Evolutionary conservation across 352 stramenopile genomes (phyloP).

Genomic region (Pythium brachiatum): DNA sequence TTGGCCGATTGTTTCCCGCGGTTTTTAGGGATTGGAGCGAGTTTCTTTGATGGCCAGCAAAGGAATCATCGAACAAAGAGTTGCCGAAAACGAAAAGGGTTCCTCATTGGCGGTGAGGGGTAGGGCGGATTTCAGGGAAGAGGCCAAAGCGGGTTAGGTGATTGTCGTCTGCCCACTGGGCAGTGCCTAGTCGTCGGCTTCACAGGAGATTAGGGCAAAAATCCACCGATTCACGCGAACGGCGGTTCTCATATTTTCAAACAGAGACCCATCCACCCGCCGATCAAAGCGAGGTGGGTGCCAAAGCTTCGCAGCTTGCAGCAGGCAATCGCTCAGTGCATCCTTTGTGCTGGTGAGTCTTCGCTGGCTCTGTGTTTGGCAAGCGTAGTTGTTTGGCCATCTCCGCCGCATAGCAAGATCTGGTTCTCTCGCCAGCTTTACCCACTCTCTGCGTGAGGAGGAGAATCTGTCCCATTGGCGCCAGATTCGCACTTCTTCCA

Average conservation of each 20-base stretch:
- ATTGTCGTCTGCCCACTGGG: conserved; percentile 2
- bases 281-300: background rate
- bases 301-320: conserved; percentile 3
- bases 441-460: conserved; percentile 11
- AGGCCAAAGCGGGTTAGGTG: background rate
- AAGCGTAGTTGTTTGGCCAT: conserved; percentile 4
- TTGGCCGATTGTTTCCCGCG: conserved; percentile 2
- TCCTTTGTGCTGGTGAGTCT: background rate
- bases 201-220: conserved; percentile 2
- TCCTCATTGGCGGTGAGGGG: background rate
- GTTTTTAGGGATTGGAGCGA: background rate
- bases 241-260: conserved; percentile 1
- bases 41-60: background rate
- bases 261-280: conserved; percentile 1
- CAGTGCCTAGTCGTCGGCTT: conserved; percentile 5
- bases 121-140: conserved; percentile 1
- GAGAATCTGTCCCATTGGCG: conserved; percentile 17
- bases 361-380: conserved; percentile 17
- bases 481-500: conserved; percentile 18
- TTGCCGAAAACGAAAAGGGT: background rate
- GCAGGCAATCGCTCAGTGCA: background rate
- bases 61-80: background rate
- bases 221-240: background rate
- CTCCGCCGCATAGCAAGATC: background rate
- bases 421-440: conserved; percentile 9